Base-by-base conservation (phyloP, 2,329 filamentous ascomycete species). In the Stromatinia cepivora region DNA sequence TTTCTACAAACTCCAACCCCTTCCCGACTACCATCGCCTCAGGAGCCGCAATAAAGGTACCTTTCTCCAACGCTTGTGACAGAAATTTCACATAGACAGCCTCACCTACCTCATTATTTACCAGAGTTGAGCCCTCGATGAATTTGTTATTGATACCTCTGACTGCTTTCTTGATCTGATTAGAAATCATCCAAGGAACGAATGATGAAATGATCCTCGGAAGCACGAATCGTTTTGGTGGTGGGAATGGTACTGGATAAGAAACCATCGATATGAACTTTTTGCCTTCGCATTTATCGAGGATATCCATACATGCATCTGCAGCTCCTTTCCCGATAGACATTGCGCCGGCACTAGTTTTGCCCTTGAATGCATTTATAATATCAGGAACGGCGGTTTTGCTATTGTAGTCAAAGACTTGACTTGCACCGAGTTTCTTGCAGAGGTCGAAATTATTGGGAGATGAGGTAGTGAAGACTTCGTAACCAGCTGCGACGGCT, bases 1-100 rank as follows among this genome's bases (percentile, higher is more conserved):
- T 77, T 65, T 84, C 80, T 1, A 84, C 71, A 59, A 73, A 77
- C 53, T 80, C 81, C 36, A 84, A 69, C 8, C 82, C 82, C 8
- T 80, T 75, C 1, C 81, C 81, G 0, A 80, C 78, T 45, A 84
- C 74, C 45, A 76, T 52, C 3, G 81, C 77, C 39, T 79, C 74
- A 1, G 82, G 82, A 22, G 79, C 77, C 13, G 80, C 74, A 8
- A 77, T 72, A 70, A 79, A 81, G 2, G 67, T 72, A 0, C 79
- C 79, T 1, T 71, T 64, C 46, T 72, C 75, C 53, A 84, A 73
- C 6, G 81, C 82, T 22, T 73, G 68, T 0, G 78, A 75, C 8
- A 83, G 58, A 66, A 79, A 83, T 15, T 79, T 75, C 54, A 74
- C 76, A 69, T 78, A 83, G 13, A 83, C 70, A 2, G 74, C 73